Evolutionary conservation across 208 protist species (phyloP), one percentile per base, ranked within the genome.

Genomic region (Acanthamoeba royreba): DNA sequence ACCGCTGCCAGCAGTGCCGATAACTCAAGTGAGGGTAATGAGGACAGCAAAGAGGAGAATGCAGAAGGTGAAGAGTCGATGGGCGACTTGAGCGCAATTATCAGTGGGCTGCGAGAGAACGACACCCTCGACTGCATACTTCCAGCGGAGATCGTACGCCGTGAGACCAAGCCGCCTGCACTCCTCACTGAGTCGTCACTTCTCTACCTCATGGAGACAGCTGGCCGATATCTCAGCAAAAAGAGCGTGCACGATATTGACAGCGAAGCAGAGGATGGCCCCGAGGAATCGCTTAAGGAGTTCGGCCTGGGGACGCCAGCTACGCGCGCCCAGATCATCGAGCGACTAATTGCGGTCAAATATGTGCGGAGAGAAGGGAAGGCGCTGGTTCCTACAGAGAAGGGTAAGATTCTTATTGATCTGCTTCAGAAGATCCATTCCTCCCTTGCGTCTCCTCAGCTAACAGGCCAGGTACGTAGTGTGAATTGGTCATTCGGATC

Each of bases 181-280:
- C 46, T 93, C 33, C 69, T 93, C 33, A 93, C 35, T 31, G 88
- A 93, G 15, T 22, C 88, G 33, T 55, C 88, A 11, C 52, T 93
- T 1, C 88, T 93, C 25, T 63, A 58, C 47, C 55, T 93, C 46
- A 93, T 93, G 88, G 88, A 93, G 45, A 93, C 85, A 7, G 85
- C 85, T 11, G 85, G 31, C 42, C 63, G 49, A 31, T 74, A 72
- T 31, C 19, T 72, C 19, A n/a, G 40, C 52, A 91, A 47, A 55
- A 91, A 91, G 46, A 40, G 53, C 28, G 42, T 42, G 9, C 53
- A 85, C 25, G 85, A 91, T 22, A 31, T 55, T 22, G 85, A 91
- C 17, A 69, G 7, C 3, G 85, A 91, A 13, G 31, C 1, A 28
- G 63, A 63, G 15, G 63, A 83, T 47, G 40, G 63, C 31, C 33